Evolutionary conservation across 2,329 filamentous ascomycete species (phyloP), one percentile per base, ranked within the genome.

Genomic region (Penicillium sp.): DNA sequence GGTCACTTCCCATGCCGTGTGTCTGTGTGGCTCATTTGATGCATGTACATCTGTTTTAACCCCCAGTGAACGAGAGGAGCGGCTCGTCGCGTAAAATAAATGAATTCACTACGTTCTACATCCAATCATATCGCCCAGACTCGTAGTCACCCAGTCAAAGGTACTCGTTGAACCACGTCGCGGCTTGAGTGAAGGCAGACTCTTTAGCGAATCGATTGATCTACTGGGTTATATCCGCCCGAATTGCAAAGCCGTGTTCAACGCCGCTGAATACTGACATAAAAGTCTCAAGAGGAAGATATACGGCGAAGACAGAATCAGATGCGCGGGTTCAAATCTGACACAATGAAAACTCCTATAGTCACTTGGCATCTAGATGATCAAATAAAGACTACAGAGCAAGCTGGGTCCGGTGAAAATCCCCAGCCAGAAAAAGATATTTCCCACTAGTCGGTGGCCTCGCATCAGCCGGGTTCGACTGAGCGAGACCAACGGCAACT

Each of bases 331-430:
- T n/a, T n/a, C n/a, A n/a, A n/a, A n/a, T n/a, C n/a, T n/a, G n/a
- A n/a, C n/a, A n/a, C n/a, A n/a, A n/a, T n/a, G n/a, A n/a, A n/a
- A n/a, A n/a, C n/a, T n/a, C n/a, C n/a, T n/a, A n/a, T n/a, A n/a
- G n/a, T n/a, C n/a, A n/a, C n/a, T n/a, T n/a, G n/a, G n/a, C n/a
- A 22, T 22, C 18, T 39, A 52, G 18, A 51, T 46, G 13, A 51
- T 50, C 16, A 51, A 17, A 55, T 75, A 76, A 51, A 75, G 55
- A 37, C 68, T 69, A 32, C 71, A 73, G 29, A 76, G 56, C 22
- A 85, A 59, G 61, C 82, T 85, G 1, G 84, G 84, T 0, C 82
- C 83, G 2, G 82, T 82, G 42, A 85, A 84, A n/a, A 89, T 74
- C 0, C 84, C 83, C 27, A 84, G 55, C 85, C 85, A 90, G 52